Evolutionary conservation across 1,284 basidiomycete species (phyloP).

Genomic region (Trichosporon sp.): DNA sequence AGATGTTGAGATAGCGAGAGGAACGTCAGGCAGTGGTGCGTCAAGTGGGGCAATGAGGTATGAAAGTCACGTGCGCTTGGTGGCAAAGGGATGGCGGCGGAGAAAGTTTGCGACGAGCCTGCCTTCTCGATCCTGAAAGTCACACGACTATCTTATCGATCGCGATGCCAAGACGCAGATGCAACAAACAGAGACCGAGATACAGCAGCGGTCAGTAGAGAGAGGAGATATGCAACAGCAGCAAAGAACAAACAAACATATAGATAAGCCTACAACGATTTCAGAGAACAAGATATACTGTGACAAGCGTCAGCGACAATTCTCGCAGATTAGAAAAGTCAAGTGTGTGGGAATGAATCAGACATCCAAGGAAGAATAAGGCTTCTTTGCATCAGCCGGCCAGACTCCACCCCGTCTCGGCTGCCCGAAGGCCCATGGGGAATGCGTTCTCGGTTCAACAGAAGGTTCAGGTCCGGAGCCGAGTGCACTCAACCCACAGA

Average conservation of each 20-base stretch:
- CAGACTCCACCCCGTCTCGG: constrained; percentile 23
- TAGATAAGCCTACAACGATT: neutral
- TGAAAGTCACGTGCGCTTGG: neutral
- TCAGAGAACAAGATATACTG: neutral
- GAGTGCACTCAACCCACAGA: constrained; percentile 21
- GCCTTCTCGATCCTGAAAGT: neutral
- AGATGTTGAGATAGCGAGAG: neutral
- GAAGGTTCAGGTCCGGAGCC: constrained; percentile 43
- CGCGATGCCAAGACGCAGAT: neutral
- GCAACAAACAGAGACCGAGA: neutral
- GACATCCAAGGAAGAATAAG: constrained; percentile 51
- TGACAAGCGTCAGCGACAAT: constrained; percentile 5
- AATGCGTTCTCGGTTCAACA: constrained; percentile 34
- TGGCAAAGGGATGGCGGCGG: neutral
- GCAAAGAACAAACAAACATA: neutral
- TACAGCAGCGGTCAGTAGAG: neutral
- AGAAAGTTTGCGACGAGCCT: neutral
- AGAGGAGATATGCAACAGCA: neutral
- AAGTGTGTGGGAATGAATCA: constrained; percentile 27
- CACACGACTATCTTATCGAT: neutral
- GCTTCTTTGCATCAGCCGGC: constrained; percentile 45
- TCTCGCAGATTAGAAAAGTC: neutral
- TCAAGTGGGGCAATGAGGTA: neutral
- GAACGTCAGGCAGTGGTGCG: neutral
- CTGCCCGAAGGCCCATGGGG: constrained; percentile 29